Percentiles rank a stretch among this genome's conserved stretches.
Conservation (phyloP, 441 rosid genomes). For the Gossypium davidsonii region DNA sequence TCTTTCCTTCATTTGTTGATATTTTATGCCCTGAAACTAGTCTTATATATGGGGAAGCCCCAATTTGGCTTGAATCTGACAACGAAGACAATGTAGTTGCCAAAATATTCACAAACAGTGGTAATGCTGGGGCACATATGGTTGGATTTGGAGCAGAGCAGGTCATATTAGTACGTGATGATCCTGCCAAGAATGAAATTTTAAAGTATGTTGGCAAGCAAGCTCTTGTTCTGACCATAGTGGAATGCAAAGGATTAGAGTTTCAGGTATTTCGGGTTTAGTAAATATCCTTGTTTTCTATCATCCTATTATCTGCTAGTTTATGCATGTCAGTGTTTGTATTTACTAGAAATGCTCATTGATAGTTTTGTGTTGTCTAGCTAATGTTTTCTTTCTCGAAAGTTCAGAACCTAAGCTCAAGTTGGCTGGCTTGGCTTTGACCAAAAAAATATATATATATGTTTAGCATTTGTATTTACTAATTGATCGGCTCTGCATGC, state of each 20-base stretch:
- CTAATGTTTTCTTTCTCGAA: neutral
- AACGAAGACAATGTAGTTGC: conserved; percentile 30
- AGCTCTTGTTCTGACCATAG: conserved; percentile 49
- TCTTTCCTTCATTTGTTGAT: conserved; percentile 36
- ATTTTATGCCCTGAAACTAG: conserved; percentile 35
- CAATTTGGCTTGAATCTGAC: conserved; percentile 36
- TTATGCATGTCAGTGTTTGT: neutral
- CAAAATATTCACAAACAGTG: conserved; percentile 33
- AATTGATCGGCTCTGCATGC: neutral
- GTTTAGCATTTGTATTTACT: neutral
- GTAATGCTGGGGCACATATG: conserved; percentile 11
- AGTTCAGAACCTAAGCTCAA: neutral
- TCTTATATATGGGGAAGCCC: conserved; percentile 41
- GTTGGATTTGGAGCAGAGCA: conserved; percentile 55
- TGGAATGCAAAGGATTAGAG: conserved; percentile 56
- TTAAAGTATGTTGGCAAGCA: conserved; percentile 33
- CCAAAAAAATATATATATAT: neutral
- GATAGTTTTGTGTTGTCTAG: neutral
- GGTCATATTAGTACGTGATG: conserved; percentile 49
- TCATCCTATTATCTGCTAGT: neutral
- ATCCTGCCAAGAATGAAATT: conserved; percentile 32
- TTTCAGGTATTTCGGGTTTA: conserved; percentile 39
- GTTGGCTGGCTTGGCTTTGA: conserved; percentile 2
- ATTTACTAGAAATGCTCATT: neutral
- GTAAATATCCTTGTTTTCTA: neutral